phyloP scores from a whole-genome alignment of 352 stramenopile species.

The Globisporangium perplexum region DNA sequence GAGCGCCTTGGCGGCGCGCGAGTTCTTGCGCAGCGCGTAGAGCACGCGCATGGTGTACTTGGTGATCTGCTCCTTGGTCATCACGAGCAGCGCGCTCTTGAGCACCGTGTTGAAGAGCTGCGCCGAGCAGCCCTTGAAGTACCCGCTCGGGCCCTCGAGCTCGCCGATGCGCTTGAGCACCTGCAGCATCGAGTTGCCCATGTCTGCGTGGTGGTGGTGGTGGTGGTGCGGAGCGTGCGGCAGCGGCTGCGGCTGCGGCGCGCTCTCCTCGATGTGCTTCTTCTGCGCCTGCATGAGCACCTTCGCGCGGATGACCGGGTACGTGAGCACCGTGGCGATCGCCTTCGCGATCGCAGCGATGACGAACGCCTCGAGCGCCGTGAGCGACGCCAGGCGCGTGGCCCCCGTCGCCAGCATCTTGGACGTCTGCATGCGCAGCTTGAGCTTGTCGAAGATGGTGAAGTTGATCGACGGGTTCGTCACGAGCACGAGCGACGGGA shows the following conservation, averaged over 20 bases:
- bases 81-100: slow-evolving; percentile 77
- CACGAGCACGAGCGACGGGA: slow-evolving; percentile 84
- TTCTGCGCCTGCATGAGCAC: slow-evolving; percentile 83
- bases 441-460: slow-evolving; percentile 84
- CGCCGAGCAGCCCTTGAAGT: slow-evolving; percentile 75
- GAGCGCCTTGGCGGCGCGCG: slow-evolving; percentile 7
- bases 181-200: slow-evolving; percentile 59
- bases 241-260: neutral
- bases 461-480: slow-evolving; percentile 90
- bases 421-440: slow-evolving; percentile 50
- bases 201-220: slow-evolving; percentile 35
- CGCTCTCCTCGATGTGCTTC: slow-evolving; percentile 28
- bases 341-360: slow-evolving; percentile 79
- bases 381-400: slow-evolving; percentile 42
- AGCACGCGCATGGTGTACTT: slow-evolving; percentile 70
- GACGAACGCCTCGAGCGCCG: slow-evolving; percentile 70
- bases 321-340: slow-evolving; percentile 81
- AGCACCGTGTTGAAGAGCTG: slow-evolving; percentile 82
- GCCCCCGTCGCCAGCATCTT: slow-evolving; percentile 39
- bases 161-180: slow-evolving; percentile 64
- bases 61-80: slow-evolving; percentile 84
- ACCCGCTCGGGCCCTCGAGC: slow-evolving; percentile 43
- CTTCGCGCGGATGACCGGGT: slow-evolving; percentile 86
- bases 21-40: slow-evolving; percentile 48
- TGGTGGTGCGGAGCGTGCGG: slow-evolving; percentile 19